Percentiles rank a stretch among this genome's conserved stretches.
Evolutionary conservation across 306 rosid genomes (phyloP).

Genomic region (Glycine soja): DNA sequence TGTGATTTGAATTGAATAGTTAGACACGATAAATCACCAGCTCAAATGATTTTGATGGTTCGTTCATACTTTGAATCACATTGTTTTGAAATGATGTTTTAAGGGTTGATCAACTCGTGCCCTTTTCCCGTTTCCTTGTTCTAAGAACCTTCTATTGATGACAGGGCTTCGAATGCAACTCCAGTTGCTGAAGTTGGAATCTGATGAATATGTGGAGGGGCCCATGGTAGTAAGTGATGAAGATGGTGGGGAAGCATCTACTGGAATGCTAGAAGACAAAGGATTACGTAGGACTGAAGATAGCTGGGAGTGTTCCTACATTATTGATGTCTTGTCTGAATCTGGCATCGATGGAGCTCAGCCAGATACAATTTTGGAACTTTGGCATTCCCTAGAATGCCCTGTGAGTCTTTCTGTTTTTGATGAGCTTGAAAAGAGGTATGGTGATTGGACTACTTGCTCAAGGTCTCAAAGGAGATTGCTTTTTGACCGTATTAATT

Average conservation of each 20-base stretch:
- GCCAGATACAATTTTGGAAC: constrained; percentile 48
- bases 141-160: constrained; percentile 29
- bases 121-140: constrained; percentile 22
- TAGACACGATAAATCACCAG: too few relatives aligned
- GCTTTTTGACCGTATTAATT: constrained; percentile 81
- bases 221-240: constrained; percentile 75
- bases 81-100: not conserved
- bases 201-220: constrained; percentile 73
- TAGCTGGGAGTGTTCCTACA: constrained; percentile 76
- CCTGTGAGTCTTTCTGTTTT: constrained; percentile 71
- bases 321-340: constrained; percentile 60
- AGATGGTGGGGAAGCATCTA: constrained; percentile 64
- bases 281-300: constrained; percentile 51
- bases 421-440: constrained; percentile 77
- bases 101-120: not conserved
- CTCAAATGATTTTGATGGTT: too few relatives aligned
- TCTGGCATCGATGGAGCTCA: constrained; percentile 60
- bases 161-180: constrained; percentile 96
- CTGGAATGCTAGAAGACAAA: constrained; percentile 41
- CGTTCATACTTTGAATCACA: too few relatives aligned
- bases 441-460: constrained; percentile 51
- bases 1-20: too few relatives aligned
- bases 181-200: constrained; percentile 83
- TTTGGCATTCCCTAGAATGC: constrained; percentile 69
- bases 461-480: constrained; percentile 76